phyloP scores from a whole-genome alignment of 352 stramenopile species.

The Phytopythium aichiense region DNA sequence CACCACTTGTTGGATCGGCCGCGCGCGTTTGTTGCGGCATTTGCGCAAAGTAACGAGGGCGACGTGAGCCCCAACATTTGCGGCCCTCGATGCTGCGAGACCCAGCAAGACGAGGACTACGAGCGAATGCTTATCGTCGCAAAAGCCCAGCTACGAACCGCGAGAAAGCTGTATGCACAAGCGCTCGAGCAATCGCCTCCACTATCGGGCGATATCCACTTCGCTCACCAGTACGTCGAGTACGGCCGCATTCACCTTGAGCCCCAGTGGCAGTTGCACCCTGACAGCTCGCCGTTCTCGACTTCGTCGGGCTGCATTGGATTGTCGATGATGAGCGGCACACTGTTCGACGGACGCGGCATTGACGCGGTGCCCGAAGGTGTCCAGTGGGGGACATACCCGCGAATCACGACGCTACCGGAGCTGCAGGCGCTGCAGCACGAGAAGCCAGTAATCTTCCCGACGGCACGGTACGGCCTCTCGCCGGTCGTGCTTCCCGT shows the following conservation, averaged over 20 bases:
- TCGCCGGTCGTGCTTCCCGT: slow-evolving; percentile 69
- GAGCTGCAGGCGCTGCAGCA: slow-evolving; percentile 69
- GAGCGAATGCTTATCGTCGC: slow-evolving; percentile 78
- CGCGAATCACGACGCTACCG: slow-evolving; percentile 68
- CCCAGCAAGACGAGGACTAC: slow-evolving; percentile 67
- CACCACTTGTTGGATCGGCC: slow-evolving; percentile 76
- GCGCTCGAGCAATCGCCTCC: slow-evolving; percentile 24
- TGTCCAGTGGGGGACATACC: slow-evolving; percentile 63
- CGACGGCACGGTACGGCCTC: slow-evolving; percentile 65
- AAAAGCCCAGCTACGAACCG: slow-evolving; percentile 65
- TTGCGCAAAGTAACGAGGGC: slow-evolving; percentile 92
- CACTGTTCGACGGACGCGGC: slow-evolving; percentile 70
- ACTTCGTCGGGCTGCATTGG: slow-evolving; percentile 80
- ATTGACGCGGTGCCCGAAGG: slow-evolving; percentile 57
- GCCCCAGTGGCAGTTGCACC: slow-evolving; percentile 63
- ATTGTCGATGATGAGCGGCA: slow-evolving; percentile 82
- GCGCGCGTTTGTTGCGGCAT: slow-evolving; percentile 88
- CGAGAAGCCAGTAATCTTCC: slow-evolving; percentile 79
- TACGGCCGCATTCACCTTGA: slow-evolving; percentile 59
- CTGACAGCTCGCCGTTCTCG: slow-evolving; percentile 47
- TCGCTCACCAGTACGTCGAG: slow-evolving; percentile 77
- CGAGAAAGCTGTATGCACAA: slow-evolving; percentile 49
- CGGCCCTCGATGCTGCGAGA: slow-evolving; percentile 55
- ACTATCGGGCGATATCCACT: slow-evolving; percentile 37
- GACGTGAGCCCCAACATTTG: slow-evolving; percentile 93